Conservation (phyloP, 306 rosid genomes). For the Cucurbita argyrosperma region DNA sequence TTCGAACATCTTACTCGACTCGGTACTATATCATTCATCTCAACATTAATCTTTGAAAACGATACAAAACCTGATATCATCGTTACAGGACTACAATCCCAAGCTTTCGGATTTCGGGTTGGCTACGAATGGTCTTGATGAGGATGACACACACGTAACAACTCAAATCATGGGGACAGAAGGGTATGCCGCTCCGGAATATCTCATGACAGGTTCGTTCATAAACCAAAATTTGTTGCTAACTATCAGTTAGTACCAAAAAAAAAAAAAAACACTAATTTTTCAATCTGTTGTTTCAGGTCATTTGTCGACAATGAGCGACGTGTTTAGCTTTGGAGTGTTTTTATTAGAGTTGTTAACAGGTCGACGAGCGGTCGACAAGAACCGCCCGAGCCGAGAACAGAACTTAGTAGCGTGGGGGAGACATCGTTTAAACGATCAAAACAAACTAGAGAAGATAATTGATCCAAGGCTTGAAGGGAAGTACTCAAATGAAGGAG, state of each 20-base stretch:
- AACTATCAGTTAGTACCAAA: not conserved
- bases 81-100: constrained; percentile 48
- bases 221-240: not conserved
- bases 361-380: constrained; percentile 57
- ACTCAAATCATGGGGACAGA: constrained; percentile 72
- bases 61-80: not conserved
- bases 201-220: constrained; percentile 55
- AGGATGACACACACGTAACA: constrained; percentile 49
- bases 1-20: constrained; percentile 66
- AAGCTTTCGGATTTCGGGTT: constrained; percentile 90
- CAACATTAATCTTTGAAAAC: not conserved
- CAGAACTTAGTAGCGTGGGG: constrained; percentile 85
- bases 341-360: constrained; percentile 76
- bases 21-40: constrained; percentile 11
- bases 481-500: constrained; percentile 60
- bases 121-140: constrained; percentile 69
- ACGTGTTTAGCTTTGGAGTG: constrained; percentile 75
- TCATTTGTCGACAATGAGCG: constrained; percentile 69
- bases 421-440: constrained; percentile 52
- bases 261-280: not conserved
- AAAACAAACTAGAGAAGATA: constrained; percentile 44
- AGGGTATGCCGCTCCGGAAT: constrained; percentile 96
- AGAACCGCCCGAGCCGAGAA: constrained; percentile 43
- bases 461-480: constrained; percentile 77
- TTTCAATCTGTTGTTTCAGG: constrained; percentile 20